A percentile compares a stretch with the other conserved stretches of the same genome.
These are phyloP conservation scores for Leishmania martiniquensis DNA, from an alignment of 208 protist species.

Conservation along the genomic window DNA sequence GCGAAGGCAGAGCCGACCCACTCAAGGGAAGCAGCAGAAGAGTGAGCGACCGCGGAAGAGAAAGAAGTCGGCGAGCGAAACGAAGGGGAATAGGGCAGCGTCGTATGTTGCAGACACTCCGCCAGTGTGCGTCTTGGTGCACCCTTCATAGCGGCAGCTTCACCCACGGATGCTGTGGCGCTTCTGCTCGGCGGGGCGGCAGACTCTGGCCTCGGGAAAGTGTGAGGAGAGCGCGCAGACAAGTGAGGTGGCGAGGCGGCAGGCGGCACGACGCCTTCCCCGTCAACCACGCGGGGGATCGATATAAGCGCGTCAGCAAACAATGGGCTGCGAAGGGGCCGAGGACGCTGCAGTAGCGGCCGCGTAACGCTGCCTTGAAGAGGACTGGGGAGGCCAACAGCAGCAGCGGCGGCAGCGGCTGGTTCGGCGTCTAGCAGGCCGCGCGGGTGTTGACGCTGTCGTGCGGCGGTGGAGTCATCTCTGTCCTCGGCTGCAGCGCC, in stretches of 20 bases:
- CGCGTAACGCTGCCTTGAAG: slow-evolving; percentile 24
- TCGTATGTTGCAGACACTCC: slow-evolving; percentile 6
- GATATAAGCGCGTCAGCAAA: background rate
- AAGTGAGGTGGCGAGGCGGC: background rate
- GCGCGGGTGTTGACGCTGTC: background rate
- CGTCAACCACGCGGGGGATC: background rate
- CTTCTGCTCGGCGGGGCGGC: background rate
- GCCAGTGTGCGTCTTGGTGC: background rate
- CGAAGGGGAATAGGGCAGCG: slow-evolving; percentile 1
- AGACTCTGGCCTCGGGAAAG: background rate
- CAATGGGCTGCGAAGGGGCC: background rate
- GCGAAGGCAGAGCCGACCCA: background rate
- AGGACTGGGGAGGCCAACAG: slow-evolving; percentile 2
- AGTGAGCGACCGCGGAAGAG: background rate
- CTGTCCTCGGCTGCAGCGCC: background rate
- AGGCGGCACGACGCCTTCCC: background rate
- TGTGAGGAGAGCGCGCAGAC: background rate
- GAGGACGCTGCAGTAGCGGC: slow-evolving; percentile 24
- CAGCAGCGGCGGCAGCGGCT: background rate
- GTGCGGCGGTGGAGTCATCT: background rate
- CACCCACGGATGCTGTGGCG: background rate
- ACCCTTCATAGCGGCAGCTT: slow-evolving; percentile 1
- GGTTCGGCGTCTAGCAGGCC: background rate
- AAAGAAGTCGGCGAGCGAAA: background rate
- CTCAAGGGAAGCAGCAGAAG: background rate